Evolutionary conservation across 495 filamentous ascomycete species (phyloP), one percentile per base, ranked within the genome.

Genomic region (Talaromyces stipitatus): DNA sequence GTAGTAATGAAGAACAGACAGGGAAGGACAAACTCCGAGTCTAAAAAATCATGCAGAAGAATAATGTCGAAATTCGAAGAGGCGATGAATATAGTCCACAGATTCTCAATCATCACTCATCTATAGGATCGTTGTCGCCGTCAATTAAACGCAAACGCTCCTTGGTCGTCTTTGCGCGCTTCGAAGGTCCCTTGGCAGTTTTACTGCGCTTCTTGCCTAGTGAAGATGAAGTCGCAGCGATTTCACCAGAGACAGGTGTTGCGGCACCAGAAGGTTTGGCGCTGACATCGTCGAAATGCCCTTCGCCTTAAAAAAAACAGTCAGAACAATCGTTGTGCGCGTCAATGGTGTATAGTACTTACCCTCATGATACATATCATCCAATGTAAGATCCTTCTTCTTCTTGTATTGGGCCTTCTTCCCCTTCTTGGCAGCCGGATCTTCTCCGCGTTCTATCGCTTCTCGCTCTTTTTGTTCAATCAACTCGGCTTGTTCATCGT

Each of bases 291-390:
- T 94, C 90, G 67, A 97, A 97, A 64, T 94, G 83, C 30, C 92
- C 92, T 79, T 97, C 92, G 64, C 92, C 92, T 96, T 64, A 60
- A 63, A 12, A 26, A 59, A 62, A 65, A 58, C 48, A 20, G 47
- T 68, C 53, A 67, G 67, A 55, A 59, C n/a, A 30, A 58, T 52
- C 3, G 36, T 51, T 48, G 32, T n/a, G 45, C 12, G 7, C 46
- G 10, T 23, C 12, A 14, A 36, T 32, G 24, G 41, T 56, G 27
- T 55, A 26, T 45, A 24, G 32, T 56, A 75, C 86, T 78, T 74
- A 96, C 92, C 92, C 81, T 97, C 92, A 72, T 97, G 92, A 75
- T 97, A 97, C 90, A 97, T 90, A 66, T 96, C 92, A 72, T 97
- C 92, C 74, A 97, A 71, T 64, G 85, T 92, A 54, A 92, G 79